phyloP scores from a whole-genome alignment of 192 early-diverging fungal species.

The Coemansia sp. region DNA sequence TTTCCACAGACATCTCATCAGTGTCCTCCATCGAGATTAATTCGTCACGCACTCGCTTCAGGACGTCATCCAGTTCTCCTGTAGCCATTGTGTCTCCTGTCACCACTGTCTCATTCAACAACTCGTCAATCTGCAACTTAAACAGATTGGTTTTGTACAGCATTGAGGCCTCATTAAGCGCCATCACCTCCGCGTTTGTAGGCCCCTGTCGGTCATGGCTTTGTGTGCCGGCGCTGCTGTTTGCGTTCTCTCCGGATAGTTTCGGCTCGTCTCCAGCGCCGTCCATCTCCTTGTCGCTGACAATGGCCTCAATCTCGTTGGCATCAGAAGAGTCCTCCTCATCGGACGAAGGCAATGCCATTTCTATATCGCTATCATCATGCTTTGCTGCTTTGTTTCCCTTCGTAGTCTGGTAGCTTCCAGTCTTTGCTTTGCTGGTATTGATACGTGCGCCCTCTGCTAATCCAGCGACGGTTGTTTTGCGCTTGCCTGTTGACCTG shows the following conservation, averaged over 20 bases:
- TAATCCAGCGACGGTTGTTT: background rate
- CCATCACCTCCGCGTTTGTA: slow-evolving; percentile 80
- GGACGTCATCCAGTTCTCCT: slow-evolving; percentile 34
- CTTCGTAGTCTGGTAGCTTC: too few species aligned
- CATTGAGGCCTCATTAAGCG: slow-evolving; percentile 76
- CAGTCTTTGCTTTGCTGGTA: too few species aligned
- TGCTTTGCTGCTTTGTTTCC: too few species aligned
- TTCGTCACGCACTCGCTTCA: slow-evolving; percentile 57
- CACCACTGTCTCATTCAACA: slow-evolving; percentile 28
- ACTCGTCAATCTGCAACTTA: slow-evolving; percentile 71
- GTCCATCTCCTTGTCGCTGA: slow-evolving; percentile 9
- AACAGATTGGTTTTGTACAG: slow-evolving; percentile 91
- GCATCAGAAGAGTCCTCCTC: too few species aligned
- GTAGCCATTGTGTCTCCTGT: slow-evolving; percentile 22
- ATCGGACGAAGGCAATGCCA: too few species aligned
- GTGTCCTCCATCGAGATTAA: slow-evolving; percentile 11
- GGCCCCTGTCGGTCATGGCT: slow-evolving; percentile 24
- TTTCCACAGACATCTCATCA: slow-evolving; percentile 25
- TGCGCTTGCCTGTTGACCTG: slow-evolving; percentile 5
- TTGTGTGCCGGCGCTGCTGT: slow-evolving; percentile 15
- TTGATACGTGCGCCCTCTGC: too few species aligned
- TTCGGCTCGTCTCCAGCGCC: slow-evolving; percentile 17
- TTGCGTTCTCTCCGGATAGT: slow-evolving; percentile 20
- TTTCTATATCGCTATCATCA: too few species aligned
- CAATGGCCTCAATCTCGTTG: background rate